Evolutionary conservation across 768 basidiomycete genomes (phyloP).

Genomic region (Cytidiella melzeri): DNA sequence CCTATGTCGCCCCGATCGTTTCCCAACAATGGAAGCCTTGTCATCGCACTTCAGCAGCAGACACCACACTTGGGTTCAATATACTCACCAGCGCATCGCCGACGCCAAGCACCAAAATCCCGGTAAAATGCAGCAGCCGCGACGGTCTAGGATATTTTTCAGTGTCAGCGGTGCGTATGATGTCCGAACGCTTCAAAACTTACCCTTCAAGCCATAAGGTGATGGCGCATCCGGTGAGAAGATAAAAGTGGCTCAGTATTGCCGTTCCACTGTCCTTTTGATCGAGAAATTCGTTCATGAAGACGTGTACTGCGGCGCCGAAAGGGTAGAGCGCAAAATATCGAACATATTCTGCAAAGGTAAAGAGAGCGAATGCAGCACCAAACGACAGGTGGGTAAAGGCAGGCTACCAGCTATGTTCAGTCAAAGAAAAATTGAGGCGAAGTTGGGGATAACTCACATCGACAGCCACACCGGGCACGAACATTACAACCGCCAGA

Average conservation of each 20-base stretch:
- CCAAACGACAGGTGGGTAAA: slow-evolving; percentile 95
- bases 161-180: neutral
- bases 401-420: slow-evolving; percentile 84
- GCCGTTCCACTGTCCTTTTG: slow-evolving; percentile 92
- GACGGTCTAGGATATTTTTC: slow-evolving; percentile 31
- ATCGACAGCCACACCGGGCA: slow-evolving; percentile 89
- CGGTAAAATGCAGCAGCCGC: slow-evolving; percentile 65
- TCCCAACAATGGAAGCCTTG: slow-evolving; percentile 93
- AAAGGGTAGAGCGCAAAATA: slow-evolving; percentile 99
- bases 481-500: slow-evolving; percentile 92
- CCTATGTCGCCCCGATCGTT: slow-evolving; percentile 67
- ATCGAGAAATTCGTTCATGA: slow-evolving; percentile 97
- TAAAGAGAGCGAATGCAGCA: slow-evolving; percentile 90
- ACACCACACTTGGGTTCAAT: neutral
- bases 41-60: neutral
- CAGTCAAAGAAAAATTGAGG: too few relatives aligned
- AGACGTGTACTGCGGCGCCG: slow-evolving; percentile 87
- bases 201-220: slow-evolving; percentile 94
- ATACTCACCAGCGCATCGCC: slow-evolving; percentile 84
- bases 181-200: slow-evolving; percentile 24
- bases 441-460: too few relatives aligned
- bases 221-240: slow-evolving; percentile 91
- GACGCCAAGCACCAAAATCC: slow-evolving; percentile 82
- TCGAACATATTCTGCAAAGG: slow-evolving; percentile 94
- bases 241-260: slow-evolving; percentile 95